Percentiles rank a stretch among this genome's conserved stretches.
phyloP scores from a whole-genome alignment of 768 basidiomycete species.

The Leccinum barrowsii region DNA sequence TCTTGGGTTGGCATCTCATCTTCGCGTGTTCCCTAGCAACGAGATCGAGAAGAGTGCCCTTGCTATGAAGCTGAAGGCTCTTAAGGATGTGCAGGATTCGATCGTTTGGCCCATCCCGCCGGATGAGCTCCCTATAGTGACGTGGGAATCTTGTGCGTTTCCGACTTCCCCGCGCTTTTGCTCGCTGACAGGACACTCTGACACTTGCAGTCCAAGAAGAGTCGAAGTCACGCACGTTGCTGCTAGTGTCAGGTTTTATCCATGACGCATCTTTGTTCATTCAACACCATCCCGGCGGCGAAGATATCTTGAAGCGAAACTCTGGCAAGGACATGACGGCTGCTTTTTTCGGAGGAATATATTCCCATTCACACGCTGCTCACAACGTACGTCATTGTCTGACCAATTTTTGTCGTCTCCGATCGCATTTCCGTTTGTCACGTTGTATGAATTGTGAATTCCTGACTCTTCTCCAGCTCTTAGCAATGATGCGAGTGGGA shows the following conservation, averaged over 20 bases:
- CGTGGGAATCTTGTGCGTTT: slow-evolving; percentile 76
- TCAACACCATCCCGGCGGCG: slow-evolving; percentile 80
- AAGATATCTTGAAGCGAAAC: slow-evolving; percentile 48
- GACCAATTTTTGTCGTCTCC: not conserved
- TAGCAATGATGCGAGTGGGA: slow-evolving; percentile 77
- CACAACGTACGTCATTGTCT: slow-evolving; percentile 53
- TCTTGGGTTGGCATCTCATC: slow-evolving; percentile 73
- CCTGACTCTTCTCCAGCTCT: slow-evolving; percentile 37
- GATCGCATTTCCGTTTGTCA: slow-evolving; percentile 1
- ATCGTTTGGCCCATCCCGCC: slow-evolving; percentile 57
- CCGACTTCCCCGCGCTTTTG: not conserved
- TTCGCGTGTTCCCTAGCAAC: slow-evolving; percentile 84
- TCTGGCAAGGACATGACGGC: slow-evolving; percentile 83
- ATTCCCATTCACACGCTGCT: slow-evolving; percentile 80
- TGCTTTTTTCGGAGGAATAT: slow-evolving; percentile 82
- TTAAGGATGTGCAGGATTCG: slow-evolving; percentile 60
- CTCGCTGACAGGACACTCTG: not conserved
- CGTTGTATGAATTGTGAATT: not conserved
- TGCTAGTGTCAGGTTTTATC: slow-evolving; percentile 82
- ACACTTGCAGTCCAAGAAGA: slow-evolving; percentile 56
- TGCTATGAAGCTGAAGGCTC: slow-evolving; percentile 77
- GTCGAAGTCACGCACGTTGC: slow-evolving; percentile 57
- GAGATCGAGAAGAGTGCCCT: slow-evolving; percentile 81
- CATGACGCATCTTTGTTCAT: slow-evolving; percentile 76
- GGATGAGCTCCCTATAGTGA: slow-evolving; percentile 67